Evolutionary conservation across 805 yeast genomes (phyloP), one percentile per base, ranked within the genome.

Genomic region (Metschnikowia dekortorum): DNA sequence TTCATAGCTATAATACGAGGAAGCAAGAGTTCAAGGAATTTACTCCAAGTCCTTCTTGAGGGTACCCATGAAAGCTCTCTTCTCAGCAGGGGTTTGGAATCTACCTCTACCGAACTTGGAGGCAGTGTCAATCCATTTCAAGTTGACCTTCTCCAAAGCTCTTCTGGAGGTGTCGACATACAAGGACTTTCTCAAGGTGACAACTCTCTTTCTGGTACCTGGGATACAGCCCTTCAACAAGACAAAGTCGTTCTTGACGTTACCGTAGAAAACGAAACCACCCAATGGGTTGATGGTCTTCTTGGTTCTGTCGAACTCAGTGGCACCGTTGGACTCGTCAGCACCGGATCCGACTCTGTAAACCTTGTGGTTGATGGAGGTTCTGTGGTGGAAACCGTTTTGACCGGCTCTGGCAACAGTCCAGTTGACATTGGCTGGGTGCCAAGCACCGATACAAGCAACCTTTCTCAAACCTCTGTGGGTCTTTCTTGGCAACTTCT

Each of bases 361-460:
- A 75, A 94, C 84, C 89, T 94, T 94, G 96, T 94, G 99, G 97
- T 94, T 95, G 78, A 92, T 87, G 64, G 99, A 94, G 72, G 99
- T 94, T 87, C 99, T 92, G 94, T 90, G 96, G 82, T 94, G 99
- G 96, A 87, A 94, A 89, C 99, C 99, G 83, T 85, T 89, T 85
- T 94, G 99, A 92, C 99, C 99, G 73, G 99, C 97, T 81, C 99
- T 89, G 71, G 99, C 98, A 79, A 94, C 99, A 73, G 98, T 89
- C 96, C 96, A 92, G 80, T 84, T 82, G 76, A 94, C 99, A 85
- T 55, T 96, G 83, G 96, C 86, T 79, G 99, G 99, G 84, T 94
- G 99, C 99, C 99, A 94, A 75, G 99, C 97, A 86, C 99, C 99
- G 73, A 94, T 94, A 89, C 99, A 94, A 74, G 99, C 99, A 81